These are phyloP conservation scores for Rhododendron simsii DNA, from an alignment of 148 eudicot genomes.

Conservation along the genomic window DNA sequence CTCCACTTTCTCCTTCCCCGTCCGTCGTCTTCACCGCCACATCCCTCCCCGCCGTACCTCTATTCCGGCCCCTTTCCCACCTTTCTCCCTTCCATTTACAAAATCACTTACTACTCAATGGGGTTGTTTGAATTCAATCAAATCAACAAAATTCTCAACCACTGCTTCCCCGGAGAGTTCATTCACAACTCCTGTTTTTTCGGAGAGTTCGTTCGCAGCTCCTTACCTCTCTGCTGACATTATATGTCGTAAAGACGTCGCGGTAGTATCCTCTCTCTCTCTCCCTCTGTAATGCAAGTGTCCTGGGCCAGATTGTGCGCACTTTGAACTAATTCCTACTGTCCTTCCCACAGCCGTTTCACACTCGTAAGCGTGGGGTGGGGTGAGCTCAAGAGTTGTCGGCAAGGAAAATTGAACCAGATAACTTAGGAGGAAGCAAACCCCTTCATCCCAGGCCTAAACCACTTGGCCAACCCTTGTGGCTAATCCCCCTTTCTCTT, in stretches of 20 bases:
- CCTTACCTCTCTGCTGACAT: slow-evolving; percentile 63
- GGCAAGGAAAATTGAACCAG: not conserved
- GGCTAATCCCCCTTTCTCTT: not conserved
- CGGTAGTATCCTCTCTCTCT: slow-evolving; percentile 33
- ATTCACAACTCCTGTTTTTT: slow-evolving; percentile 16
- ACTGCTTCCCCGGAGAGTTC: slow-evolving; percentile 19
- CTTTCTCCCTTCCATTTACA: not conserved
- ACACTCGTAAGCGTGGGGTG: no score
- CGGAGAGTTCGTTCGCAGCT: slow-evolving; percentile 32
- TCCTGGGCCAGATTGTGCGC: not conserved
- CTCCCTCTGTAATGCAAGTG: not conserved
- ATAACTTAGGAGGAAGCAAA: not conserved
- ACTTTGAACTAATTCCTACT: no score
- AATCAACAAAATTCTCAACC: slow-evolving; percentile 16
- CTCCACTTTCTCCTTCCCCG: slow-evolving; percentile 13
- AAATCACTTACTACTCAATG: not conserved
- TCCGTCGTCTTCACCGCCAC: slow-evolving; percentile 19
- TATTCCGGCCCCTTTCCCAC: not conserved
- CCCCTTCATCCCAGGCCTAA: not conserved
- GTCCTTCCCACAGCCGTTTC: no score
- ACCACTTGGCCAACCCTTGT: no score
- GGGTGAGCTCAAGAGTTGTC: not conserved
- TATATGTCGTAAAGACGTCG: slow-evolving; percentile 48
- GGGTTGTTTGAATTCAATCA: slow-evolving; percentile 16
- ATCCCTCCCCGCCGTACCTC: slow-evolving; percentile 11